A percentile compares a stretch with the other conserved stretches of the same genome.
Evolutionary conservation across 2,329 filamentous ascomycete species (phyloP).

Genomic region (Coleophoma crateriformis): DNA sequence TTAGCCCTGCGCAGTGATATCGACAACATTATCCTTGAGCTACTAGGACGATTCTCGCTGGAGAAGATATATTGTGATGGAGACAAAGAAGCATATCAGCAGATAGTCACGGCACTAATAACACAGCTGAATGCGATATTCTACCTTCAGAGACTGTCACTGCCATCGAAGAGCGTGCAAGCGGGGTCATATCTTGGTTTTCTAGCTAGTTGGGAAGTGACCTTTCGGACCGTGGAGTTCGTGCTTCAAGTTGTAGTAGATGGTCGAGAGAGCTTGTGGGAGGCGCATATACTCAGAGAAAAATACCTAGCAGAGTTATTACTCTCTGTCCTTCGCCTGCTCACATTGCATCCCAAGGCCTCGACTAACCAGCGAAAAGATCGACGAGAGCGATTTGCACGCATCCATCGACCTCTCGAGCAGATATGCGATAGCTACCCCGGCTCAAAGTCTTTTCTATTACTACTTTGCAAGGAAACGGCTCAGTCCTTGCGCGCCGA

Average conservation of each 20-base stretch:
- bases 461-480: slow-evolving; percentile 32
- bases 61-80: slow-evolving; percentile 33
- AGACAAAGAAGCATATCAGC: slow-evolving; percentile 29
- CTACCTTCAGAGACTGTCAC: slow-evolving; percentile 32
- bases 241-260: slow-evolving; percentile 31
- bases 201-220: slow-evolving; percentile 34
- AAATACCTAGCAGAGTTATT: slow-evolving; percentile 33
- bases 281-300: slow-evolving; percentile 23
- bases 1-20: slow-evolving; percentile 33
- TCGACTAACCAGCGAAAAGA: slow-evolving; percentile 28
- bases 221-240: slow-evolving; percentile 31
- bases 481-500: slow-evolving; percentile 29
- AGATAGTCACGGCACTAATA: slow-evolving; percentile 29
- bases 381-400: slow-evolving; percentile 31
- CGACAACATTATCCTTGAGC: slow-evolving; percentile 34
- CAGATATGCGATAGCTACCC: slow-evolving; percentile 34
- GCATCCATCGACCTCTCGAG: slow-evolving; percentile 31
- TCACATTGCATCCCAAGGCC: slow-evolving; percentile 32
- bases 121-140: slow-evolving; percentile 34
- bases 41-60: slow-evolving; percentile 35
- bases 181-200: slow-evolving; percentile 31
- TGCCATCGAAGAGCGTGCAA: slow-evolving; percentile 30
- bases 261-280: slow-evolving; percentile 28
- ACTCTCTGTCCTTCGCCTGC: slow-evolving; percentile 30
- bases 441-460: slow-evolving; percentile 30